Conservation (phyloP, 164 flowering plant genomes). For the Litsea cubeba region DNA sequence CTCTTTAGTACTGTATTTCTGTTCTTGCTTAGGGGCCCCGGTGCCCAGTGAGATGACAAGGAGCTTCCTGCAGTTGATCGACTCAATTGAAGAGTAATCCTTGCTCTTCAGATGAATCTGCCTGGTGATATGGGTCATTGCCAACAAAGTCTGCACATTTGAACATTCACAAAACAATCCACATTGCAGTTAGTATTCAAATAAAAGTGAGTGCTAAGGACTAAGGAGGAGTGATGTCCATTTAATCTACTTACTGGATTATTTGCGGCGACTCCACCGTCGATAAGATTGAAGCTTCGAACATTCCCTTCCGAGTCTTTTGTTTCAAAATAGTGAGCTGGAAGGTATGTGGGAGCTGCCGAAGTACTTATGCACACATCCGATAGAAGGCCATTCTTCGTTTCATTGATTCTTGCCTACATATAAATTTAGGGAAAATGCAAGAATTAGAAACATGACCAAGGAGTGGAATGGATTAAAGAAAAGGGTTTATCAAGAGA, state of each 20-base stretch:
- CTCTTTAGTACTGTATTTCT: slow-evolving; percentile 29
- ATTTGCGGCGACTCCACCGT: slow-evolving; percentile 46
- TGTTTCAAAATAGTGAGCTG: slow-evolving; percentile 14
- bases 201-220: not conserved
- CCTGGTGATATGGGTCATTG: slow-evolving; percentile 31
- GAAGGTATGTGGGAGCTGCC: slow-evolving; percentile 23
- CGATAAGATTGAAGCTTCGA: slow-evolving; percentile 27
- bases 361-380: slow-evolving; percentile 40
- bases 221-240: not conserved
- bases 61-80: slow-evolving; percentile 27
- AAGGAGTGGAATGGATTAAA: not conserved
- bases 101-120: slow-evolving; percentile 23
- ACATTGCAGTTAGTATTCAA: not conserved
- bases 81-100: slow-evolving; percentile 16
- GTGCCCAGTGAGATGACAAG: slow-evolving; percentile 56
- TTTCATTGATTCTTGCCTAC: slow-evolving; percentile 19
- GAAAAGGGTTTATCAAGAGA: not conserved
- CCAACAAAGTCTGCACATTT: slow-evolving; percentile 33
- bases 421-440: not conserved
- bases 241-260: slow-evolving; percentile 29
- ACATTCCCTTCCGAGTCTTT: slow-evolving; percentile 20
- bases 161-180: not conserved
- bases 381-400: slow-evolving; percentile 26
- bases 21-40: slow-evolving; percentile 30
- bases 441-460: not conserved